phyloP scores from a whole-genome alignment of 345 rosid species.

The Citrus unshiu region DNA sequence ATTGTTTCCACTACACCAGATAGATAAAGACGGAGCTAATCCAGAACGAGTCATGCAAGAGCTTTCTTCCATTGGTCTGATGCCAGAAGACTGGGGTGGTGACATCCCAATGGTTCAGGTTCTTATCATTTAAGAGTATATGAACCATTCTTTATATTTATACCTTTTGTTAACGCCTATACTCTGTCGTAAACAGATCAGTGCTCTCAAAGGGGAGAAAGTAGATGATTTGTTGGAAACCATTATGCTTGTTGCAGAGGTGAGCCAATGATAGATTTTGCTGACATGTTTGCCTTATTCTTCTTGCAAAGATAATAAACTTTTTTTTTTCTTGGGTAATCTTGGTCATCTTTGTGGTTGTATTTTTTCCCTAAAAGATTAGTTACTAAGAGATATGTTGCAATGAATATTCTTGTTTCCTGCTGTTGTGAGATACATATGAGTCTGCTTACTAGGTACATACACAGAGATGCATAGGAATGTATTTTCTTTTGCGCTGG shows the following conservation, averaged over 20 bases:
- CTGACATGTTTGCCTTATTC: conserved; percentile 4
- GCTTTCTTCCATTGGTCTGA: conserved; percentile 91
- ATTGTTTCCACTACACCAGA: conserved; percentile 41
- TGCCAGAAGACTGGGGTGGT: conserved; percentile 99
- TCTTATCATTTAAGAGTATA: conserved; percentile 15
- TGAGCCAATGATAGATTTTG: conserved; percentile 26
- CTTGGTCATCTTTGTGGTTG: background rate
- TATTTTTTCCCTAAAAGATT: background rate
- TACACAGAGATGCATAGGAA: background rate
- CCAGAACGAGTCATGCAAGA: conserved; percentile 97
- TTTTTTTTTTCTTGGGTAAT: background rate
- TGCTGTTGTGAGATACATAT: background rate
- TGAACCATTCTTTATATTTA: conserved; percentile 16
- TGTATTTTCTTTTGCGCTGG: background rate
- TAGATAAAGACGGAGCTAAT: conserved; percentile 97
- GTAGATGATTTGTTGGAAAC: conserved; percentile 88
- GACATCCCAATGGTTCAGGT: conserved; percentile 97
- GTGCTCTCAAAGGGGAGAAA: conserved; percentile 92
- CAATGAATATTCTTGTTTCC: background rate
- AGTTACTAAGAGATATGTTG: background rate
- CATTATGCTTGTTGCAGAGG: conserved; percentile 98
- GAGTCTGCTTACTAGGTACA: background rate
- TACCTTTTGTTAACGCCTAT: conserved; percentile 22
- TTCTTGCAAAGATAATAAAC: conserved; percentile 3
- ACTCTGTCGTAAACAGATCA: conserved; percentile 58